These are phyloP conservation scores for Coleophoma eucalyptorum DNA, from an alignment of 2,329 filamentous ascomycete species.

Conservation along the genomic window DNA sequence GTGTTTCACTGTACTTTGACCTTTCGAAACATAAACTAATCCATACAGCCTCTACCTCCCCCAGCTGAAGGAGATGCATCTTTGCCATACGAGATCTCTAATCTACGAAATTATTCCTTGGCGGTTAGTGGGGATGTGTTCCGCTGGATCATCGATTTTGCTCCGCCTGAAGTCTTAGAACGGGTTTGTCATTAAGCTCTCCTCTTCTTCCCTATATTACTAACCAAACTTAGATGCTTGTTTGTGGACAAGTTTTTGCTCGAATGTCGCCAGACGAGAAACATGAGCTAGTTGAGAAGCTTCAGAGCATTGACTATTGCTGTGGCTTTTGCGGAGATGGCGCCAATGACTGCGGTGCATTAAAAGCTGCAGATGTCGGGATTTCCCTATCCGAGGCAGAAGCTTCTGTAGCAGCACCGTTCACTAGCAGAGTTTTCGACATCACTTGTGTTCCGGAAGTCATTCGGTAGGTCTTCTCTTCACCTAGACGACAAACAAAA, in stretches of 20 bases:
- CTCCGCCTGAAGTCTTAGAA: slow-evolving; percentile 72
- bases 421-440: slow-evolving; percentile 92
- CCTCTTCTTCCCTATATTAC: neutral
- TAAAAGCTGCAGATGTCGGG: slow-evolving; percentile 96
- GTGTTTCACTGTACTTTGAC: slow-evolving; percentile 9
- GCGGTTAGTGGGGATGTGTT: slow-evolving; percentile 93
- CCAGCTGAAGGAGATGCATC: slow-evolving; percentile 74
- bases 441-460: slow-evolving; percentile 93
- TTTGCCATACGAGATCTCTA: slow-evolving; percentile 78
- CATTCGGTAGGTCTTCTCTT: slow-evolving; percentile 56
- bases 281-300: slow-evolving; percentile 93
- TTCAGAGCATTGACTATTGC: slow-evolving; percentile 94
- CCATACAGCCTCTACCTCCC: slow-evolving; percentile 60
- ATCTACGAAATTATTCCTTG: slow-evolving; percentile 79
- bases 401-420: slow-evolving; percentile 95
- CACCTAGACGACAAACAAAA: too few relatives aligned
- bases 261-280: slow-evolving; percentile 99
- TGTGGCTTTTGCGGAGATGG: slow-evolving; percentile 96
- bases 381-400: slow-evolving; percentile 97
- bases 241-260: slow-evolving; percentile 88
- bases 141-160: slow-evolving; percentile 93
- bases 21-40: slow-evolving; percentile 8
- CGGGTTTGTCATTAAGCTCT: slow-evolving; percentile 40
- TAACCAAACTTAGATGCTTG: slow-evolving; percentile 64
- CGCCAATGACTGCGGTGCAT: slow-evolving; percentile 92